phyloP scores from a whole-genome alignment of 208 protist genomes.

The Trypanosomatidae sp. region DNA sequence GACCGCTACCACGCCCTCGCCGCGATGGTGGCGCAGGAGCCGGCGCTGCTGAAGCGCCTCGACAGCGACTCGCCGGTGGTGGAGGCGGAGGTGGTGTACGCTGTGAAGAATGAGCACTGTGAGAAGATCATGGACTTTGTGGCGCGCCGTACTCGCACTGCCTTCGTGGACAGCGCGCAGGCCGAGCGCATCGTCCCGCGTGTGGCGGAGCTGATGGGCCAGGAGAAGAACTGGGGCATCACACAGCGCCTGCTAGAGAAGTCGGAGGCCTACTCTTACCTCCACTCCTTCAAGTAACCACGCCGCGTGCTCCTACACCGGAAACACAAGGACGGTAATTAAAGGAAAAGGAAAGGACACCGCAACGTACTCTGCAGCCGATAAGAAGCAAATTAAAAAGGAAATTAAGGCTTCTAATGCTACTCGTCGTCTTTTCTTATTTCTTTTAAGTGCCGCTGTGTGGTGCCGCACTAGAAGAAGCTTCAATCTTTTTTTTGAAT shows the following conservation, averaged over 20 bases:
- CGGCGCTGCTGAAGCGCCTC: conserved; percentile 40
- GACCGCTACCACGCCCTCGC: conserved; percentile 53
- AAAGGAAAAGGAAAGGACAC: no score
- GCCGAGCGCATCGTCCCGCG: conserved; percentile 70
- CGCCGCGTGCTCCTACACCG: no score
- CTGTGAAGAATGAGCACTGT: conserved; percentile 83
- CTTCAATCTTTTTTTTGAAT: no score
- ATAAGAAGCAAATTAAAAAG: no score
- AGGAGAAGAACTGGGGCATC: conserved; percentile 76
- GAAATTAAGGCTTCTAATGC: no score
- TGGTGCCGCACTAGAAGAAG: no score
- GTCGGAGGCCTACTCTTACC: conserved; percentile 46
- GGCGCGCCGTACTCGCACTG: conserved; percentile 88
- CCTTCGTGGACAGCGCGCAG: conserved; percentile 80
- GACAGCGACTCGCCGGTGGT: conserved; percentile 62
- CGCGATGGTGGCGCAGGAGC: conserved; percentile 35
- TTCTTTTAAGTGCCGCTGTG: no score
- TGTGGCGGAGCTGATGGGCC: conserved; percentile 88
- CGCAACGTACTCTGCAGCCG: no score
- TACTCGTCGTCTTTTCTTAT: no score
- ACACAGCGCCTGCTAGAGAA: conserved; percentile 48
- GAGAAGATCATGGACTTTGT: conserved; percentile 90
- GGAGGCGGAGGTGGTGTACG: conserved; percentile 90
- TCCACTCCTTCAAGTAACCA: conserved; percentile 61
- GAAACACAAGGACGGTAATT: no score